Evolutionary conservation across 345 rosid species (phyloP).

Genomic region (Zanthoxylum bungeanum): DNA sequence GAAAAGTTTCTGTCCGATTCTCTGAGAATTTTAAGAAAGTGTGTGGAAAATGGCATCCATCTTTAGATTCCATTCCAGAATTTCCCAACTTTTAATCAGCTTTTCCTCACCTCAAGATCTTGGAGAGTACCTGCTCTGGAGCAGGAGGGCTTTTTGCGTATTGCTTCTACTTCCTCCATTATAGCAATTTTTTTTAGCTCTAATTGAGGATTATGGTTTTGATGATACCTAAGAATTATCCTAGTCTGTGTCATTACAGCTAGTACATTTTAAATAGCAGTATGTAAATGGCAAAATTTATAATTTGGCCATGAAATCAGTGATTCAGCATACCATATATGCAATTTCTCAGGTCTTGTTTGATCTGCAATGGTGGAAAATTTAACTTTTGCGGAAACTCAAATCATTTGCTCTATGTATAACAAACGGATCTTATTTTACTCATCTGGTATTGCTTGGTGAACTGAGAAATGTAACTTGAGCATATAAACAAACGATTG

Average conservation of each 20-base stretch:
- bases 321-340: no score
- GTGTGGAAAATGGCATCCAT: constrained; percentile 52
- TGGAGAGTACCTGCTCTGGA: constrained; percentile 1
- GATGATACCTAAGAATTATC: neutral
- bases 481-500: constrained; percentile 13
- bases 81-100: constrained; percentile 25
- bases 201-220: neutral
- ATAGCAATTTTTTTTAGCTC: constrained; percentile 5
- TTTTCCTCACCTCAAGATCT: constrained; percentile 3
- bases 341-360: neutral
- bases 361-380: neutral
- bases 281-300: neutral
- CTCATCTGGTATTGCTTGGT: neutral
- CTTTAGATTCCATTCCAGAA: constrained; percentile 46
- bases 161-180: neutral
- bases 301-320: neutral
- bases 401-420: neutral
- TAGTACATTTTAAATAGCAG: neutral
- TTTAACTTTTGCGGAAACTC: neutral
- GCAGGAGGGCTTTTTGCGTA: neutral
- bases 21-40: constrained; percentile 14
- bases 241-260: neutral
- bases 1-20: constrained; percentile 18
- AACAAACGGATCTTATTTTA: neutral
- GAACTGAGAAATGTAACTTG: neutral